These are phyloP conservation scores for Dalechampia spathulata DNA, from an alignment of 441 rosid species.

Conservation along the genomic window DNA sequence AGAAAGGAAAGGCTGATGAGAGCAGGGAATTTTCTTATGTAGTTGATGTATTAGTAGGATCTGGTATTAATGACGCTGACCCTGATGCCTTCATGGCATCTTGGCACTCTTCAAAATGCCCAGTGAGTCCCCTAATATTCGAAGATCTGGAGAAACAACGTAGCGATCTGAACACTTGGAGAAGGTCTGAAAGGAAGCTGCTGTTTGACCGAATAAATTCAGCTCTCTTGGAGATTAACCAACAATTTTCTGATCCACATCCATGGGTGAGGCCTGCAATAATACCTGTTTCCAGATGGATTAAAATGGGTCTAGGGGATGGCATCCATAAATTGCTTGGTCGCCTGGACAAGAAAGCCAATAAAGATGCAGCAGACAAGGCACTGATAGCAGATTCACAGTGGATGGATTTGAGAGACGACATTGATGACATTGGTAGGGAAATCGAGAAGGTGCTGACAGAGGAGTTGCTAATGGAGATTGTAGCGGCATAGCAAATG, in stretches of 20 bases:
- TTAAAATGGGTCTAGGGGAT: conserved; percentile 34
- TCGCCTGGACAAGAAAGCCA: conserved; percentile 28
- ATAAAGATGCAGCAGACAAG: conserved; percentile 28
- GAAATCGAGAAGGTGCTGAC: conserved; percentile 63
- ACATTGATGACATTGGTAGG: conserved; percentile 54
- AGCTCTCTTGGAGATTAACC: conserved; percentile 41
- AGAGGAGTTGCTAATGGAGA: conserved; percentile 57
- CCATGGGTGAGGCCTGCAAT: conserved; percentile 49
- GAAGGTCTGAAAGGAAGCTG: conserved; percentile 58
- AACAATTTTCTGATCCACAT: conserved; percentile 33
- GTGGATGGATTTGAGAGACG: conserved; percentile 59
- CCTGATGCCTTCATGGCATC: conserved; percentile 40
- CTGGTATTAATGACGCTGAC: conserved; percentile 42
- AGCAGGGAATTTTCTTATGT: conserved; percentile 53
- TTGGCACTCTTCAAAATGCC: conserved; percentile 56
- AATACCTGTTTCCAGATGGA: conserved; percentile 28
- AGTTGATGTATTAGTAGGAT: conserved; percentile 36
- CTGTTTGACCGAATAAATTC: conserved; percentile 61
- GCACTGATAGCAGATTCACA: conserved; percentile 24
- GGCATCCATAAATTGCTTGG: conserved; percentile 31
- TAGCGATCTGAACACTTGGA: conserved; percentile 24
- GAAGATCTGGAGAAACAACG: conserved; percentile 75
- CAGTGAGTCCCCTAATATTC: conserved; percentile 53
- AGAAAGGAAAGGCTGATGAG: conserved; percentile 31
- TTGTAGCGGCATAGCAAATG: conserved; percentile 25